phyloP scores from a whole-genome alignment of 495 filamentous ascomycete genomes.

The Chaetomium tenue region DNA sequence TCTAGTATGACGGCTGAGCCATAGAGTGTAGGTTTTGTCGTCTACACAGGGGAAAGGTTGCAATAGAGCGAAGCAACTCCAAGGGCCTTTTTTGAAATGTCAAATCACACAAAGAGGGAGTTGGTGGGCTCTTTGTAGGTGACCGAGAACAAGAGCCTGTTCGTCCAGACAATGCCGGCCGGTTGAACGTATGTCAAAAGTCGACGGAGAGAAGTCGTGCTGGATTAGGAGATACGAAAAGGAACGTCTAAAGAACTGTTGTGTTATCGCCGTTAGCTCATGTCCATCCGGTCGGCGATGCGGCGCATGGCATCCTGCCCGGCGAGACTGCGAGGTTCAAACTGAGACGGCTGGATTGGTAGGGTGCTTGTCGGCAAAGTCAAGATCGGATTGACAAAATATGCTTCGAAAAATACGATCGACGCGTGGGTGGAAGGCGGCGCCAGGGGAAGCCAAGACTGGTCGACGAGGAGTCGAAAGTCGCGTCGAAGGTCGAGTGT shows the following conservation, averaged over 20 bases:
- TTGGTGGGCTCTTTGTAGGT: background rate
- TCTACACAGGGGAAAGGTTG: slow-evolving; percentile 6
- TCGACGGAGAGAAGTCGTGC: slow-evolving; percentile 12
- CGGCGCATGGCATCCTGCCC: background rate
- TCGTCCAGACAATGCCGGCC: background rate
- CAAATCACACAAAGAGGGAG: slow-evolving; percentile 4
- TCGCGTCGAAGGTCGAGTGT: too few relatives aligned
- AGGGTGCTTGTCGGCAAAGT: background rate
- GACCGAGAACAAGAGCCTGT: slow-evolving; percentile 8
- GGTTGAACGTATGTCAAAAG: slow-evolving; percentile 5
- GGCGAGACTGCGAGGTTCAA: background rate
- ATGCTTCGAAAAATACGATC: background rate
- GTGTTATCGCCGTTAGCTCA: background rate
- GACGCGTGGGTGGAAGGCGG: too few relatives aligned
- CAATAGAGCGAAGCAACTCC: background rate
- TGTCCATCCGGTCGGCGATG: background rate
- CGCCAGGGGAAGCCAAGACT: too few relatives aligned
- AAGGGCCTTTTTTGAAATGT: background rate
- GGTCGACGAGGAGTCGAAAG: too few relatives aligned
- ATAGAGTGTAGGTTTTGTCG: slow-evolving; percentile 35
- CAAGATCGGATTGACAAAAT: background rate
- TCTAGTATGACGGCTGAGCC: slow-evolving; percentile 46
- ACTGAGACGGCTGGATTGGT: background rate
- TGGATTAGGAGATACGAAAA: slow-evolving; percentile 27
- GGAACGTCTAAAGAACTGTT: slow-evolving; percentile 31